These are phyloP conservation scores for Solanum tarapatanum DNA, from an alignment of 257 asterid genomes.

Conservation along the genomic window DNA sequence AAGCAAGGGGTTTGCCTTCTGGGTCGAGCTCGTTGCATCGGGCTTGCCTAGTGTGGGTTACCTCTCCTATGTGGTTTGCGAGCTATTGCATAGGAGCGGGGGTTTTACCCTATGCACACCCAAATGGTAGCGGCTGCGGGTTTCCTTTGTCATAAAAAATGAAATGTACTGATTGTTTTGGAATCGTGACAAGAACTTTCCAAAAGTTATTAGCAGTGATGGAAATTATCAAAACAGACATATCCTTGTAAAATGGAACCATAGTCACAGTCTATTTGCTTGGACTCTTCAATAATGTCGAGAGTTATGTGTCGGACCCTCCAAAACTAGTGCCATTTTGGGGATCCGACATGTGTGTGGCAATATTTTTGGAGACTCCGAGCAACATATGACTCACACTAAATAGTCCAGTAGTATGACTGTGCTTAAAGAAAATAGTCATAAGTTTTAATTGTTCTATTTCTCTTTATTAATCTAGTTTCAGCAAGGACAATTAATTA, in stretches of 20 bases:
- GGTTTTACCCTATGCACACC: no score
- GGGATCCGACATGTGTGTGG: not conserved
- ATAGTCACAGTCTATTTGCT: not conserved
- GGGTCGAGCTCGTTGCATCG: no score
- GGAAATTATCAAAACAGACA: not conserved
- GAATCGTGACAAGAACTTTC: not conserved
- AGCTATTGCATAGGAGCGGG: no score
- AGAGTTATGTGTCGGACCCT: not conserved
- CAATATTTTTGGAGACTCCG: not conserved
- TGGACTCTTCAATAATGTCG: not conserved
- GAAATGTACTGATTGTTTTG: not conserved
- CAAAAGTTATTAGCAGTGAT: not conserved
- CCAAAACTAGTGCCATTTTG: not conserved
- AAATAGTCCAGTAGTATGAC: not conserved
- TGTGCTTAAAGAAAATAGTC: not conserved
- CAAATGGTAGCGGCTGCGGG: no score
- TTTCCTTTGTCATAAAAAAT: no score
- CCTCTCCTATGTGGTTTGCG: no score
- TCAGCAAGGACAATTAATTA: not conserved
- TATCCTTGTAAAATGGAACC: not conserved
- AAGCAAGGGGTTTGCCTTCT: no score
- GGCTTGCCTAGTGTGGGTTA: no score
- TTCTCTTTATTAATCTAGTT: not conserved
- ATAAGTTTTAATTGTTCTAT: not conserved
- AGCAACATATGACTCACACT: not conserved